A percentile compares a stretch with the other conserved stretches of the same genome.
These are phyloP conservation scores for Bremia lactucae DNA, from an alignment of 352 stramenopile species.

Conservation along the genomic window DNA sequence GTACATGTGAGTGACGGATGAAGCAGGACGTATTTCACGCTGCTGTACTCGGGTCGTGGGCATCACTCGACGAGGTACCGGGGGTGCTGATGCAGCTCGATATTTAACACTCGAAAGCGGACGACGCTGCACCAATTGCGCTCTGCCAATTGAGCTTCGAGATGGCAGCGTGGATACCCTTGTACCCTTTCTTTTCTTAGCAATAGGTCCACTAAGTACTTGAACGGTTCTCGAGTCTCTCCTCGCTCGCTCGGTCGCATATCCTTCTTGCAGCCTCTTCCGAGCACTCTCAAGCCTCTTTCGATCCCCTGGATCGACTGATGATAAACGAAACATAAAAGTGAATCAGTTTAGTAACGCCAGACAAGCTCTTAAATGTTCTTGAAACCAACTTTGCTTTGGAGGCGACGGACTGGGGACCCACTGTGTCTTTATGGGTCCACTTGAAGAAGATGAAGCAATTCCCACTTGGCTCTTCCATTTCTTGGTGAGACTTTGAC, in stretches of 20 bases:
- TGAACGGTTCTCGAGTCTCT: constrained; percentile 63
- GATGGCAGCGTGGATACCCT: constrained; percentile 57
- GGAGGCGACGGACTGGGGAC: constrained; percentile 19
- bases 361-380: neutral
- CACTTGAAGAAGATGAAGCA: constrained; percentile 2
- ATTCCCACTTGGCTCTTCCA: constrained; percentile 73
- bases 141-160: constrained; percentile 35
- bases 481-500: constrained; percentile 67
- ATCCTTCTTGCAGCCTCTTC: constrained; percentile 65
- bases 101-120: constrained; percentile 10
- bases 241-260: constrained; percentile 60
- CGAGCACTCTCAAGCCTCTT: constrained; percentile 56
- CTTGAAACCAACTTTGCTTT: constrained; percentile 19
- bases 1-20: constrained; percentile 21
- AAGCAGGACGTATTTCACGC: constrained; percentile 10
- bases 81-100: constrained; percentile 17
- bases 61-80: constrained; percentile 18
- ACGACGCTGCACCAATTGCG: constrained; percentile 28
- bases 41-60: constrained; percentile 11
- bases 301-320: constrained; percentile 19
- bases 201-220: constrained; percentile 49
- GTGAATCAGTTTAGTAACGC: neutral
- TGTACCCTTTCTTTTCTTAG: constrained; percentile 38
- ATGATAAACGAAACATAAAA: constrained; percentile 1
- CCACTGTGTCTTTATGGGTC: constrained; percentile 5